Base-by-base conservation (phyloP, 169 alveolate genomes). In the Sarcocystis neurona region DNA sequence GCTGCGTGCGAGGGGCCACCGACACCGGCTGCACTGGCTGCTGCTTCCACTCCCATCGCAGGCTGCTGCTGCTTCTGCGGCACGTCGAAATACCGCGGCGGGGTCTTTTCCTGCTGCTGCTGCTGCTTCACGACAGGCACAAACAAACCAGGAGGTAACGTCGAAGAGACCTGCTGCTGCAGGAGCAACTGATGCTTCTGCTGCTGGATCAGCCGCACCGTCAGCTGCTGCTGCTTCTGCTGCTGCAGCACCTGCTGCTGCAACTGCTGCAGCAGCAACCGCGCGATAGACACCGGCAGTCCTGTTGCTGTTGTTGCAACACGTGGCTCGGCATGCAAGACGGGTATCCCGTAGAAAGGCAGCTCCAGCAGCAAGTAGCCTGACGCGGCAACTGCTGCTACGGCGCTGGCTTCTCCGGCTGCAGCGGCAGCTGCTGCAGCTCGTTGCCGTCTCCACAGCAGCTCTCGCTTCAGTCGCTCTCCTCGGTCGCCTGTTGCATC, bases 271-370 rank as follows among this genome's bases (percentile, higher is more conserved):
- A 68, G 90, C 77, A 44, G 72, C 53, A 23, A 41, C 23, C 74
- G 77, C 78, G 72, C 78, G n/a, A 34, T 44, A 30, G 90, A 6
- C 15, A 53, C 56, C 44, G 90, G 84, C 43, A 63, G 56, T 10
- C 5, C 6, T 0, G 82, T 27, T 41, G 50, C 23, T 0, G 72
- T 12, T 10, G 72, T 41, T 3, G 48, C 56, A 18, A 70, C 27
- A 2, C 90, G 90, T 39, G 77, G 84, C 90, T 85, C 90, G 5
- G 68, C 90, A 44, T 85, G 84, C 44, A 85, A 75, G 47, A 68
- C 34, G 30, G 90, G 90, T 43, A 85, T 15, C 23, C 90, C 74
- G 56, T 85, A 85, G 47, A 77, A 85, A 44, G 90, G 90, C 2
- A 50, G 75, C 41, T 85, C 90, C 34, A 85, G 77, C 46, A 68